phyloP scores from a whole-genome alignment of 129 eudicot species.

The Tagetes erecta region DNA sequence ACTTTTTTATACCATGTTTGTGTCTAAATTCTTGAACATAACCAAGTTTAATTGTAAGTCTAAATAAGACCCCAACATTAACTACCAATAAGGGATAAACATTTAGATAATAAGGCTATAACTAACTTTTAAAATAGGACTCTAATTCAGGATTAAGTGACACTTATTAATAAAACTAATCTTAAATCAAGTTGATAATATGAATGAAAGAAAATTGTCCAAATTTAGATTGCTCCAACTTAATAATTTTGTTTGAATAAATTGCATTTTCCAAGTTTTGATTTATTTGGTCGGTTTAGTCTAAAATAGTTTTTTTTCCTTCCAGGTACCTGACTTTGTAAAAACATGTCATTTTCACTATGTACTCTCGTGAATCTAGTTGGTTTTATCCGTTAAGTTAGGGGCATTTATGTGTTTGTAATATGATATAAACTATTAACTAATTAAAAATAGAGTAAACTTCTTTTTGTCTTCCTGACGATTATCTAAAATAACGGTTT shows the following conservation, averaged over 20 bases:
- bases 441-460: no score
- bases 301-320: no score
- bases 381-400: no score
- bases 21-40: not conserved
- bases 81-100: not conserved
- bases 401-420: no score
- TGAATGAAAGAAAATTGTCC: not conserved
- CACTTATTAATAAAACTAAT: not conserved
- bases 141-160: not conserved
- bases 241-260: not conserved
- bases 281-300: no score
- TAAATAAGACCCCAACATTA: slow-evolving; percentile 2
- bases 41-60: not conserved
- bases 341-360: no score
- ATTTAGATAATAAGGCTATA: not conserved
- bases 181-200: not conserved
- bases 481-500: no score
- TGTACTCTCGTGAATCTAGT: no score
- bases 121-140: not conserved
- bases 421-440: no score
- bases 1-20: not conserved
- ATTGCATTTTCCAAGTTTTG: not conserved
- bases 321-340: no score
- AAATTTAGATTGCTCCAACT: not conserved
- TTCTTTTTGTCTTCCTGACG: no score